Evolutionary conservation across 2,329 filamentous ascomycete genomes (phyloP), one percentile per base, ranked within the genome.

Genomic region (Fusarium albosuccineum): DNA sequence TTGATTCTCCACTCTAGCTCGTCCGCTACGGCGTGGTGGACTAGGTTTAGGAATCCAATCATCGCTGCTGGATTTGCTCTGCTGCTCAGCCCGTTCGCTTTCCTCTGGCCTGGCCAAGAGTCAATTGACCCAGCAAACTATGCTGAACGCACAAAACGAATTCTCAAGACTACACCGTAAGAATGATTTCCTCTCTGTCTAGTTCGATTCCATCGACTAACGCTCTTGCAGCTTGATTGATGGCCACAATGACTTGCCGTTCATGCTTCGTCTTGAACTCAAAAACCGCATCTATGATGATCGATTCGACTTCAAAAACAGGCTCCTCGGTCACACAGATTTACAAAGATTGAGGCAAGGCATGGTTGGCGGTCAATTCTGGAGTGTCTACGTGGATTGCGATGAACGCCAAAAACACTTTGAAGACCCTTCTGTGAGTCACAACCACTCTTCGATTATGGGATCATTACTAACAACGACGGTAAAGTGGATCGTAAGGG

Each of bases 171-270:
- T 7, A 67, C 64, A 5, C 64, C 64, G 64, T 62, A 63, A 41
- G 60, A 44, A 33, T 22, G 13, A 17, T 29, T 5, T 3, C n/a
- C 10, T 2, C 6, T 8, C 16, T 44, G 10, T 14, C 33, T 4
- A 22, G 17, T 22, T 22, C 17, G 17, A 22, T 22, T 22, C 17
- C 17, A 22, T 4, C 17, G 2, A 3, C 17, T 22, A 22, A 16
- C 13, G 14, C 6, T 9, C n/a, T 27, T 9, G 2, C 13, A 73
- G 70, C 2, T 34, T 77, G 8, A 75, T 76, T 27, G 74, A 77
- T 53, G 75, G 75, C 3, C 75, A 77, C 62, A 77, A 77, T 36
- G 75, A 77, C 37, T 56, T 77, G 8, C 73, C 75, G 0, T 76
- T 67, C 50, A 68, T 72, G 60, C 65, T 77, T n/a, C 68, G 75